Base-by-base conservation (phyloP, 208 protist species). In the Trypanosoma brucei region DNA sequence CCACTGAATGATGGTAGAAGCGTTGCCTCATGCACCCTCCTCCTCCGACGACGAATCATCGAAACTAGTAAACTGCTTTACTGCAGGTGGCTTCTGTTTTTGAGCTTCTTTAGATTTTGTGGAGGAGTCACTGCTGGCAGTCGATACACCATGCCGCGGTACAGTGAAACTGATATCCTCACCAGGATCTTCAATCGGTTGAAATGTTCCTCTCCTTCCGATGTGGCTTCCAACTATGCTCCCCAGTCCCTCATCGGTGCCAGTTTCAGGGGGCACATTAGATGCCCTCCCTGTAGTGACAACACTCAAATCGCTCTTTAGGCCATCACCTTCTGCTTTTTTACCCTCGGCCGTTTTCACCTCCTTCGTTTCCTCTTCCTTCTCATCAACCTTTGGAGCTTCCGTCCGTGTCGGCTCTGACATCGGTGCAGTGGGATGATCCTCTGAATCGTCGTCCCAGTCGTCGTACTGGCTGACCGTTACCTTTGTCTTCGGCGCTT, bases 41-140 rank as follows among this genome's bases (percentile, higher is more conserved):
- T 75, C 66, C 6, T 73, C 66, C 13, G 66, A 68, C 4, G 55
- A 69, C 31, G 59, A 60, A 51, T 77, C 70, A 42, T 70, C 62
- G n/a, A 82, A 70, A 2, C 63, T 66, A 22, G 57, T 76, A 55
- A 83, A 83, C 40, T 63, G 71, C 37, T 77, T 68, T 22, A n/a
- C 14, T 38, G 2, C 36, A 52, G 39, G 22, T 14, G 4, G 30
- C 34, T 42, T 6, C 13, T 8, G 55, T 40, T 6, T n/a, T 38
- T 22, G 11, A 45, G 39, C n/a, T 31, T 61, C 51, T 34, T 54
- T 48, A 5, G 48, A 55, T 35, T 61, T 46, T 40, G 0, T 34
- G 22, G 42, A 62, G 7, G 52, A 57, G 31, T 44, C 45, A 13
- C 22, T 14, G 9, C 4, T 54, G 13, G 42, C 52, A 4, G 51